Base-by-base conservation (phyloP, 2,329 filamentous ascomycete genomes). In the Coniochaeta hoffmannii region DNA sequence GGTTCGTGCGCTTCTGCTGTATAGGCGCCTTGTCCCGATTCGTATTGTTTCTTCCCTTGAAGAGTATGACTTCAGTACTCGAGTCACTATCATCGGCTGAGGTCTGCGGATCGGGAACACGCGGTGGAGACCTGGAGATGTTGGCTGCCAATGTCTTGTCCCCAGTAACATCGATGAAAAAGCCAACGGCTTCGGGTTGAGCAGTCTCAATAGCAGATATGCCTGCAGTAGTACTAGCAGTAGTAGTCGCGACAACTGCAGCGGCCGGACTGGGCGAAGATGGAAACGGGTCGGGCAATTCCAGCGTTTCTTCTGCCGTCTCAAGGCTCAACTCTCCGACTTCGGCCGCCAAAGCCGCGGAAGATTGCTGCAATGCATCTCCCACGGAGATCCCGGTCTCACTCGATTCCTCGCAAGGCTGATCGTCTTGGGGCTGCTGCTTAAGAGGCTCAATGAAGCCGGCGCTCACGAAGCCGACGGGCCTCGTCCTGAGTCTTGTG, bases 21-120 rank as follows among this genome's bases (percentile, higher is more conserved):
- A 28, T 28, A 6, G 15, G 50, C 34, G 34, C 46, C 50, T 41
- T 54, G 24, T 26, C 35, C 56, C 34, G 54, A 55, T 22, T 62
- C 64, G 7, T 10, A 14, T 31, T 38, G 22, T 54, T 58, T 67
- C 63, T 61, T 56, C 63, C 66, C 65, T 75, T 79, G 65, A 89
- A 90, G 0, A 89, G 64, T 50, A 91, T 83, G 5, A 90, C 74
- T 60, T 96, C 89, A 50, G 89, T 88, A 63, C 86, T 88, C 0
- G 87, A 89, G 59, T 83, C 77, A 0, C 61, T 65, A 5, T 58
- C 62, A 4, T 60, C 58, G 32, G 61, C 60, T 7, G 67, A 62
- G 2, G 61, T 57, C 12, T 55, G 59, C 31, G 50, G 60, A 38
- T 53, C 55, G 15, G 60, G 58, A 9, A 65, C 58, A 1, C 56